Conservation (phyloP, 805 yeast genomes). For the Hanseniaspora valbyensis region DNA sequence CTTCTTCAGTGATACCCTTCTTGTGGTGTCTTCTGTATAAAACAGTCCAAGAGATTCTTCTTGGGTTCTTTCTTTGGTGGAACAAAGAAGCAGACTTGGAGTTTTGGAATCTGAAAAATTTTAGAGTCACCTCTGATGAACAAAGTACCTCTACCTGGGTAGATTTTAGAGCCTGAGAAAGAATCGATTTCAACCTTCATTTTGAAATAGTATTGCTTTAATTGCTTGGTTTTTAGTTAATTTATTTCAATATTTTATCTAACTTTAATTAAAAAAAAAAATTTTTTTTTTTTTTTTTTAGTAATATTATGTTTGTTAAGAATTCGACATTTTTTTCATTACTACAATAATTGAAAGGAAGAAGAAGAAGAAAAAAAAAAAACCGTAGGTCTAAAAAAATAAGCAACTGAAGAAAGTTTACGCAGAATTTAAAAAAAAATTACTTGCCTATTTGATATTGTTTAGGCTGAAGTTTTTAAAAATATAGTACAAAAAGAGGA, state of each 20-base stretch:
- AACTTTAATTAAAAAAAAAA: too few species aligned
- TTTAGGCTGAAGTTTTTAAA: too few species aligned
- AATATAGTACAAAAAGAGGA: too few species aligned
- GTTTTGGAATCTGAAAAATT: conserved; percentile 97
- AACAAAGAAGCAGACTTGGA: conserved; percentile 95
- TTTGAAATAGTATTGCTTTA: conserved; percentile 19
- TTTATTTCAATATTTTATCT: not conserved
- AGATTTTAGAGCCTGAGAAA: conserved; percentile 97
- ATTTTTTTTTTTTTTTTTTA: too few species aligned
- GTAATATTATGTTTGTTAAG: too few species aligned
- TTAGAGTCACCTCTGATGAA: conserved; percentile 99
- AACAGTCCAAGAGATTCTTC: conserved; percentile 99
- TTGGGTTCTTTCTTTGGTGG: conserved; percentile 99
- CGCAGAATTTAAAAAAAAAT: too few species aligned
- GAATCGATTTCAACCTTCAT: conserved; percentile 99
- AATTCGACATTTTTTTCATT: too few species aligned
- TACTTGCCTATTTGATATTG: too few species aligned
- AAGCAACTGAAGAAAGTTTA: too few species aligned
- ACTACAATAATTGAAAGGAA: too few species aligned
- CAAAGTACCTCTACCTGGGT: conserved; percentile 99
- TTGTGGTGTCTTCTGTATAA: conserved; percentile 99
- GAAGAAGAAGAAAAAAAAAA: too few species aligned
- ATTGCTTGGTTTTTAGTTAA: conserved; percentile 1
- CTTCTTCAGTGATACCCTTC: conserved; percentile 99
- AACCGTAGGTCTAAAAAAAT: too few species aligned